phyloP scores from a whole-genome alignment of 768 basidiomycete species.

The Lentinula sp. region DNA sequence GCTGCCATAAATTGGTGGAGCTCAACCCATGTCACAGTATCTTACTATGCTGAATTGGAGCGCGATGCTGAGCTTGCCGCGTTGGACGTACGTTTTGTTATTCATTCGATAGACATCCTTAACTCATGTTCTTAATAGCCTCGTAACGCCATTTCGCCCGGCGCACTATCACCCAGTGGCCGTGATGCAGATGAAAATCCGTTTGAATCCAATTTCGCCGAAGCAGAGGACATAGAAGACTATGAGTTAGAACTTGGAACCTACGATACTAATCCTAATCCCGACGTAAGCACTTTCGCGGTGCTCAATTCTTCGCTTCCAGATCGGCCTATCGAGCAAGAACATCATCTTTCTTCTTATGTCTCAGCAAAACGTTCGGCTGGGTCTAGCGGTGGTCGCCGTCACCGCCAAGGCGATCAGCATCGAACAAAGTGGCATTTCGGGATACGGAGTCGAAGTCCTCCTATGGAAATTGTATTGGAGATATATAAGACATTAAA shows the following conservation, averaged over 20 bases:
- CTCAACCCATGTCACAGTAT: constrained; percentile 38
- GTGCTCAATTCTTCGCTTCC: constrained; percentile 77
- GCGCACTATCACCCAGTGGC: constrained; percentile 49
- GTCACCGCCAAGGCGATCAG: constrained; percentile 26
- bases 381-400: constrained; percentile 16
- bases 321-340: constrained; percentile 29
- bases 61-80: constrained; percentile 74
- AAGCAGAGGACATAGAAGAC: constrained; percentile 48
- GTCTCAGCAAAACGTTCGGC: constrained; percentile 47
- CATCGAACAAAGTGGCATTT: constrained; percentile 95
- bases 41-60: constrained; percentile 79
- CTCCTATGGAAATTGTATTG: constrained; percentile 99
- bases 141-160: constrained; percentile 62
- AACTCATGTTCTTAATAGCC: constrained; percentile 36
- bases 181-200: constrained; percentile 67
- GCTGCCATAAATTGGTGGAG: neutral
- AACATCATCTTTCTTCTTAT: constrained; percentile 68
- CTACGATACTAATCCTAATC: constrained; percentile 23
- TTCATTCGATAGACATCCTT: constrained; percentile 7
- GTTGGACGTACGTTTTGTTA: constrained; percentile 60
- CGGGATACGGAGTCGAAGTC: constrained; percentile 88
- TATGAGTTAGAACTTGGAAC: constrained; percentile 26
- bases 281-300: constrained; percentile 63
- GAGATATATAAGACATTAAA: constrained; percentile 95
- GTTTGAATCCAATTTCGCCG: constrained; percentile 68